Base-by-base conservation (phyloP, 176 grass and related monocot species). In the Bonia amplexicaulis region DNA sequence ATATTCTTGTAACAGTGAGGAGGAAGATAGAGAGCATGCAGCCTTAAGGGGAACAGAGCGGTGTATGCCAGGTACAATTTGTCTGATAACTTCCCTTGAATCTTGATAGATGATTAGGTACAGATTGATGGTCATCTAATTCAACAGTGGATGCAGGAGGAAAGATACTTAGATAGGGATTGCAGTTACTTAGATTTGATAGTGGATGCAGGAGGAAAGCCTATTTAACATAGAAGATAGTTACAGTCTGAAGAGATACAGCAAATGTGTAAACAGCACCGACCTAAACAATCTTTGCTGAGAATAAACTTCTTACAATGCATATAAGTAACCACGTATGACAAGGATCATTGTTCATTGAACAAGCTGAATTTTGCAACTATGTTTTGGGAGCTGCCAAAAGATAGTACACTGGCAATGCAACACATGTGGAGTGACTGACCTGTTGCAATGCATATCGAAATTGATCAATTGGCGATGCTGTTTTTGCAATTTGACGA, bases 381-480 rank as follows among this genome's bases (percentile, higher is more conserved):
- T 66, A 66, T 53, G 62, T 42, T 74, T 66, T 25, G 0, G 6
- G n/a, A 41, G 61, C 23, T 20, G 8, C 1, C 51, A 78, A 78
- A 70, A 78, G 76, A 64, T 54, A 48, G 19, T 31, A 77, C 35
- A 59, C 39, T 25, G n/a, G 72, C 47, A 90, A 82, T 37, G 46
- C 27, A 73, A 78, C 47, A 73, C 15, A 69, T 74, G 73, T 66
- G 9, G 31, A 80, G 71, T 44, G 29, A 76, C 74, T 85, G 41
- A 99, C 97, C 93, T 99, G 97, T 89, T 99, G 91, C 73, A 99
- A 47, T 19, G 85, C 89, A 76, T 91, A 86, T 44, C 91, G 88
- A 80, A 99, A 87, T 92, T 96, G 90, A 83, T 99, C 86, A 39
- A 99, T 63, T 0, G 92, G 97, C 13, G 93, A 92, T 76, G 97